Conservation (phyloP, 2,329 filamentous ascomycete genomes). For the Monosporascus sp. region DNA sequence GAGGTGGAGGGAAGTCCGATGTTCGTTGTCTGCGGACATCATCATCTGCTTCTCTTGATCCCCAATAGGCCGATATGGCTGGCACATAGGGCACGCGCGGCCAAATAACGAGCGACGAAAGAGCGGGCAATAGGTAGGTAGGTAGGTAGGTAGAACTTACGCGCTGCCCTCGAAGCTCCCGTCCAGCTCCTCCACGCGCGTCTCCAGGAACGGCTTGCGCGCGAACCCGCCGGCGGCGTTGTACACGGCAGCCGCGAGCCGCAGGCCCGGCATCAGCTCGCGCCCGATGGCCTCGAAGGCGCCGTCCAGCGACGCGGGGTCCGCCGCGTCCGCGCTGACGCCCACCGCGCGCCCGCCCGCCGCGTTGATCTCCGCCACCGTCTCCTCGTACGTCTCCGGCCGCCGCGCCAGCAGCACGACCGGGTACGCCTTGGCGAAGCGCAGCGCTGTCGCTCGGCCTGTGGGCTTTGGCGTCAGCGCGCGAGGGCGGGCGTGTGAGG, state of each 20-base stretch:
- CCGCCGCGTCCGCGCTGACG: slow-evolving; percentile 60
- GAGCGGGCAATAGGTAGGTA: not conserved
- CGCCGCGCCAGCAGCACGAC: slow-evolving; percentile 70
- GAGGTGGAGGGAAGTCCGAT: not conserved
- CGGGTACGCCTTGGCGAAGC: slow-evolving; percentile 60
- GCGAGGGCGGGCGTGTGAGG: not conserved
- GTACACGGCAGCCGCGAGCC: slow-evolving; percentile 62
- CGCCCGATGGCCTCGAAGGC: slow-evolving; percentile 60
- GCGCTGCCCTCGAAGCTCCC: slow-evolving; percentile 39
- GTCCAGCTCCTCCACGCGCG: slow-evolving; percentile 44
- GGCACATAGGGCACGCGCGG: not conserved
- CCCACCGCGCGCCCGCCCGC: slow-evolving; percentile 66
- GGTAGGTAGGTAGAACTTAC: slow-evolving; percentile 31
- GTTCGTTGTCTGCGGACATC: too few relatives aligned
- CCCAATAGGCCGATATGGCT: too few relatives aligned
- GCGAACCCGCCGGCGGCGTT: slow-evolving; percentile 55
- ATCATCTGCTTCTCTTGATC: too few relatives aligned
- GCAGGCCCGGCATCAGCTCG: slow-evolving; percentile 45
- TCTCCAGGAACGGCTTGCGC: slow-evolving; percentile 54
- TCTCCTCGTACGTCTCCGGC: slow-evolving; percentile 57
- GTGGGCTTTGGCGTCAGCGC: not conserved
- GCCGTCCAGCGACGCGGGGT: slow-evolving; percentile 31
- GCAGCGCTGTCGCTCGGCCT: slow-evolving; percentile 46
- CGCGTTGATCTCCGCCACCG: slow-evolving; percentile 63
- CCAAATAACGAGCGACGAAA: not conserved